phyloP scores from a whole-genome alignment of 805 yeast genomes.

The Candida ipomoeae region DNA sequence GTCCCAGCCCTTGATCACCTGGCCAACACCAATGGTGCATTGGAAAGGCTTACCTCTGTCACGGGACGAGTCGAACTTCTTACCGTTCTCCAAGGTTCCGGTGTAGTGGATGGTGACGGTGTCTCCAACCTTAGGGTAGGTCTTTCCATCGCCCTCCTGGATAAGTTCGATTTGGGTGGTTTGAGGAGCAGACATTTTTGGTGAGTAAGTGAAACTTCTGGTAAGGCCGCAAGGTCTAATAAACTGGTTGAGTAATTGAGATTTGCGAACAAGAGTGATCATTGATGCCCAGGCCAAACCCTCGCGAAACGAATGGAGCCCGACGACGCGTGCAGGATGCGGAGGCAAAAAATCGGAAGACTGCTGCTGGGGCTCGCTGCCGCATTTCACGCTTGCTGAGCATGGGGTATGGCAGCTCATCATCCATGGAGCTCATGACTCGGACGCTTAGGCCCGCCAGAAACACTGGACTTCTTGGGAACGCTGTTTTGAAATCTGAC shows the following conservation, averaged over 20 bases:
- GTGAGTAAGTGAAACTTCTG: background rate
- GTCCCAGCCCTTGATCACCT: constrained; percentile 96
- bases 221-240: constrained; percentile 5
- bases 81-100: constrained; percentile 93
- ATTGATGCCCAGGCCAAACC: background rate
- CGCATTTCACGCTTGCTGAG: background rate
- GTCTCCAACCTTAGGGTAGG: constrained; percentile 86
- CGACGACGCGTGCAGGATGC: constrained; percentile 2
- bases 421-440: background rate
- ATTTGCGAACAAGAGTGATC: constrained; percentile 12
- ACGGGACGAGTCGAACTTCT: constrained; percentile 91
- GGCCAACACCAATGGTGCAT: constrained; percentile 91
- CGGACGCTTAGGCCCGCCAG: background rate
- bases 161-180: constrained; percentile 40
- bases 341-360: background rate
- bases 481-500: too few relatives aligned
- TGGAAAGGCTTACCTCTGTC: constrained; percentile 96
- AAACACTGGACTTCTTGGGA: too few relatives aligned
- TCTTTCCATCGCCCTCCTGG: constrained; percentile 74
- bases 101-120: constrained; percentile 90
- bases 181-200: constrained; percentile 36
- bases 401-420: background rate
- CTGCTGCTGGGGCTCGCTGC: background rate
- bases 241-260: constrained; percentile 9
- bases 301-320: constrained; percentile 3